A percentile compares a stretch with the other conserved stretches of the same genome.
Conservation (phyloP, 2,329 filamentous ascomycete species). For the Teratosphaeria gauchensis region DNA sequence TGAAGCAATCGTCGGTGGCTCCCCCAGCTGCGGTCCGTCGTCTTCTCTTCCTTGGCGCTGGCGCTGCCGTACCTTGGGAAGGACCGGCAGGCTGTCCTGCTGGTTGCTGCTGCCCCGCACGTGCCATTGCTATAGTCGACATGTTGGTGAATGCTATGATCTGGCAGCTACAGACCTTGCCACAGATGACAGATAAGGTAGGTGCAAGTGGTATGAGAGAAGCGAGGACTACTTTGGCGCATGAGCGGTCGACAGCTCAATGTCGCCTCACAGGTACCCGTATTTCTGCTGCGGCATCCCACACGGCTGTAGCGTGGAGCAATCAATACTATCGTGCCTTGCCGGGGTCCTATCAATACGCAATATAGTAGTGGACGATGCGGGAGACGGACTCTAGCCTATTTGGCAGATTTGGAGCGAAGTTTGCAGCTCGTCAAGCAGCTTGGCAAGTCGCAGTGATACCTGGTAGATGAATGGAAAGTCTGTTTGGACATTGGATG, state of each 20-base stretch:
- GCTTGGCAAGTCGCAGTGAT: neutral
- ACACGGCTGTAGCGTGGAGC: neutral
- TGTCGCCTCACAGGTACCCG: neutral
- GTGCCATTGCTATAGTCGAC: slow-evolving; percentile 1
- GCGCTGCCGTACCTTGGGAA: slow-evolving; percentile 4
- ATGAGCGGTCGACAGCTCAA: neutral
- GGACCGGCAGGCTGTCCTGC: neutral
- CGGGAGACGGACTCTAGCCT: neutral
- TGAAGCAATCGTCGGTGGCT: slow-evolving; percentile 89
- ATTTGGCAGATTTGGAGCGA: neutral
- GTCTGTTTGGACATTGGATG: neutral
- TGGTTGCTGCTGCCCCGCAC: neutral
- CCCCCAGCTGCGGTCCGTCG: slow-evolving; percentile 81
- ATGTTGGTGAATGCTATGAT: neutral
- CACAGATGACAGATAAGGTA: neutral
- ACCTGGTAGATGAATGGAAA: neutral
- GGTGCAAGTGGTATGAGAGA: neutral
- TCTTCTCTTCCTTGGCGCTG: slow-evolving; percentile 54
- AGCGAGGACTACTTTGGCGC: neutral
- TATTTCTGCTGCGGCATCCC: neutral
- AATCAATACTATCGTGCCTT: neutral
- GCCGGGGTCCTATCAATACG: neutral
- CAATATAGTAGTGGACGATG: neutral
- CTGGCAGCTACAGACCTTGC: neutral
- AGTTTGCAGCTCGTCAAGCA: neutral